Evolutionary conservation across 2,329 filamentous ascomycete genomes (phyloP), one percentile per base, ranked within the genome.

Genomic region (Curvularia spicifera): DNA sequence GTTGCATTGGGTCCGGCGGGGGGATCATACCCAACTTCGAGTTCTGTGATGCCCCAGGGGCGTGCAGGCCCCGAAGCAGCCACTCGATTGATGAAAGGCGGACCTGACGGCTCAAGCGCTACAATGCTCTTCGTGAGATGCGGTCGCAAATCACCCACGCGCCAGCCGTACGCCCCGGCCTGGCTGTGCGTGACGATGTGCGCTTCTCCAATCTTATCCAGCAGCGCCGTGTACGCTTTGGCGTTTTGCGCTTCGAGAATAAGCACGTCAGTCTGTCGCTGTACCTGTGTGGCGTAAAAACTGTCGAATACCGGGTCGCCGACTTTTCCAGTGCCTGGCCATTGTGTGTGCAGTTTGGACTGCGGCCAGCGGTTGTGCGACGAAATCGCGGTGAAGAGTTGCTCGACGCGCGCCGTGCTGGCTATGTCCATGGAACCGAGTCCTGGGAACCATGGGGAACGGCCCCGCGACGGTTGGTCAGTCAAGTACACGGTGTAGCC

Each of bases 71-170:
- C 49, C 4, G 55, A 35, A 2, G n/a, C 18, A 15, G 39, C 46
- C 1, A 57, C 52, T 4, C 29, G 22, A 28, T 65, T 62, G 24
- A 35, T 37, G 12, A 59, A 85, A 0, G 83, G 84, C 1, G 84
- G 84, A 0, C 84, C 84, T 4, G 75, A 69, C 0, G 84, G 84
- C 64, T 87, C 85, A 12, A 87, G 60, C 0, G 80, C 76, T 1
- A 87, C 70, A 20, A 86, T 78, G 0, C 74, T 80, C 20, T 78
- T 78, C 1, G 86, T 80, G 0, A 82, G 71, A 0, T 79, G 63
- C 0, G 85, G 84, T 3, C 78, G 69, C 2, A 73, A 70, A 62
- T 88, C 85, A 1, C 80, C 81, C 8, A 82, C 76, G 8, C 82
- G 74, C 79, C 79, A 84, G 8, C 76, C 79, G 57, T 79, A 78